phyloP scores from a whole-genome alignment of 768 basidiomycete species.

The Psilocybe subaeruginosa region DNA sequence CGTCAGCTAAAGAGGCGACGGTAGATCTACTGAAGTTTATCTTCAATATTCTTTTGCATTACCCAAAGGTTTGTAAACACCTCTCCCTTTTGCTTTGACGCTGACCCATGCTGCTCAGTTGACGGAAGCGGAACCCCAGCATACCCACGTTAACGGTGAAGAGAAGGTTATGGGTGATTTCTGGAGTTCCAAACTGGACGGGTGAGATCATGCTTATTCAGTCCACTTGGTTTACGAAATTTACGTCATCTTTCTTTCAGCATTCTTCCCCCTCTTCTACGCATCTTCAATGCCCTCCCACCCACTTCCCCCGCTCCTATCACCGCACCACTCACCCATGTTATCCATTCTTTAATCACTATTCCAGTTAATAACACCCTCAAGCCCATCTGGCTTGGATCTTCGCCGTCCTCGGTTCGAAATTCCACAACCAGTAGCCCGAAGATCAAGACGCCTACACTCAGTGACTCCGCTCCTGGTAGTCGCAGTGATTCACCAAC shows the following conservation, averaged over 20 bases:
- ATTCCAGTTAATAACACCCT: constrained; percentile 69
- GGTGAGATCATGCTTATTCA: constrained; percentile 43
- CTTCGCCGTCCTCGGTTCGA: constrained; percentile 34
- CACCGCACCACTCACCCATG: constrained; percentile 74
- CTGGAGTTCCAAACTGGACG: constrained; percentile 75
- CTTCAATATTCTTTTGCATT: constrained; percentile 82
- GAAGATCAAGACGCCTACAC: constrained; percentile 36
- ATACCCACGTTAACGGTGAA: constrained; percentile 28
- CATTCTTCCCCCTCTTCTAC: constrained; percentile 71
- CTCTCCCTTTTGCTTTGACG: neutral
- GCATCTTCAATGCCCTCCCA: constrained; percentile 69
- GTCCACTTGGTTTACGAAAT: neutral
- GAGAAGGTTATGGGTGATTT: constrained; percentile 69
- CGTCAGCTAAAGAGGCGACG: constrained; percentile 72
- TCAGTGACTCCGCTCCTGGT: constrained; percentile 29
- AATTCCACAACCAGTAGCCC: constrained; percentile 37
- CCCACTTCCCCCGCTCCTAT: constrained; percentile 66
- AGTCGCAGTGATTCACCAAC: constrained; percentile 46
- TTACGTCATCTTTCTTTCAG: constrained; percentile 35
- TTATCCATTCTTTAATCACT: constrained; percentile 80
- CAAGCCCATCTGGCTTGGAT: constrained; percentile 65
- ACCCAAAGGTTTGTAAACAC: constrained; percentile 64
- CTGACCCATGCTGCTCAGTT: constrained; percentile 27
- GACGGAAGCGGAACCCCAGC: constrained; percentile 51
- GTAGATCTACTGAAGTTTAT: constrained; percentile 83